Base-by-base conservation (phyloP, 2,329 filamentous ascomycete genomes). In the Xylaria sp. region DNA sequence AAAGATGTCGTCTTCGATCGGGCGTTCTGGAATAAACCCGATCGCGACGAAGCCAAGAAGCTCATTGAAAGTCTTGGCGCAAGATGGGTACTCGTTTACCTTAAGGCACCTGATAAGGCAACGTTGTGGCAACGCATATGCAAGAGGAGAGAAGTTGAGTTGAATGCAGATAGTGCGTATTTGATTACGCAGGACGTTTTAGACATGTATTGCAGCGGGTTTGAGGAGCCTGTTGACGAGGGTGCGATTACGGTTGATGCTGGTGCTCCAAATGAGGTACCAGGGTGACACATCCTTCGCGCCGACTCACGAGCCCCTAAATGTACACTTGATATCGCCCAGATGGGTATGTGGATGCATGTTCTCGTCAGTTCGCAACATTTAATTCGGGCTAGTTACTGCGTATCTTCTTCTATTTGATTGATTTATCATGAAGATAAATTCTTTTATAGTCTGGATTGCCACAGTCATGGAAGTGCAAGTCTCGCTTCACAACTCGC, bases 1-100 rank as follows among this genome's bases (percentile, higher is more conserved):
- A 71, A 52, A 4, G 74, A 80, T 51, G 66, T 78, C n/a, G 70
- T 80, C 1, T 61, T 80, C 8, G 80, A 81, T 50, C 65, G 78
- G 1, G 77, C 78, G 0, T 78, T 80, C 65, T 81, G 76, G 52
- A 74, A 73, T 50, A 77, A 73, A 63, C 71, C 73, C 8, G 78
- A 80, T 48, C 68, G 79, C 7, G 76, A 78, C 18, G 73, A 78
- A 51, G 78, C 76, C 50, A 78, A 77, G 65, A 25, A 28, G 1
- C 34, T 78, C 0, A 68, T 79, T 7, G 73, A 78, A 50, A 20
- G 55, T 0, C 64, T 74, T 5, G 76, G 75, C 9, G 78, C 70
- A 1, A 72, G 77, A 41, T 78, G 75, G 76, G 76, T 81, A 1
- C 64, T 81, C 4, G 71, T 80, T 0, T 77, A 76, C 65, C 75